Percentiles rank a stretch among this genome's conserved stretches.
Evolutionary conservation across 2,329 filamentous ascomycete species (phyloP).

Genomic region (Clonostachys byssicola): DNA sequence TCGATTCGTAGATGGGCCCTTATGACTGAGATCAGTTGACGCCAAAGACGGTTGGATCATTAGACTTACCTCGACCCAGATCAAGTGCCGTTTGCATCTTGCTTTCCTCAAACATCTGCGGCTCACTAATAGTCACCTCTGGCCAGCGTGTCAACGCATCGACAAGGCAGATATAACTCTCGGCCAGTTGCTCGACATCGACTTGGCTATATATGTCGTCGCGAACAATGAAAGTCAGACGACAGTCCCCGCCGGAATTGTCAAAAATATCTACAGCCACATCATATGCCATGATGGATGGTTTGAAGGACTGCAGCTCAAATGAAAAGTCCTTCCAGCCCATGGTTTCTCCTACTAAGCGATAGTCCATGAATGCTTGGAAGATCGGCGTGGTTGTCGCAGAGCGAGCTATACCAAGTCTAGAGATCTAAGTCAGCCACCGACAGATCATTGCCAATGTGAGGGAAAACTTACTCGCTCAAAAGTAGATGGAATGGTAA

Average conservation of each 20-base stretch:
- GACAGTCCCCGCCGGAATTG: conserved; percentile 6
- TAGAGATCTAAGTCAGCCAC: no score
- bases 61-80: no score
- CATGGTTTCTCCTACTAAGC: conserved; percentile 12
- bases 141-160: no score
- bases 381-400: conserved; percentile 37
- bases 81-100: no score
- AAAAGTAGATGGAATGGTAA: conserved; percentile 46
- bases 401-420: conserved; percentile 32
- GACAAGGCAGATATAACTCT: no score
- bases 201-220: not conserved
- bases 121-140: no score
- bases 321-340: conserved; percentile 10
- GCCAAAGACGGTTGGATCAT: no score
- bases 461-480: no score
- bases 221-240: conserved; percentile 1
- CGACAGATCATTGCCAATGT: no score
- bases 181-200: not conserved
- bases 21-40: no score
- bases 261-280: conserved; percentile 30
- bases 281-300: conserved; percentile 17
- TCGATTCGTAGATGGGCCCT: no score
- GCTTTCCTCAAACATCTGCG: no score
- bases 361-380: conserved; percentile 33
- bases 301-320: conserved; percentile 8